Evolutionary conservation across 2,329 filamentous ascomycete genomes (phyloP), one percentile per base, ranked within the genome.

Genomic region (Fusarium heterosporum): DNA sequence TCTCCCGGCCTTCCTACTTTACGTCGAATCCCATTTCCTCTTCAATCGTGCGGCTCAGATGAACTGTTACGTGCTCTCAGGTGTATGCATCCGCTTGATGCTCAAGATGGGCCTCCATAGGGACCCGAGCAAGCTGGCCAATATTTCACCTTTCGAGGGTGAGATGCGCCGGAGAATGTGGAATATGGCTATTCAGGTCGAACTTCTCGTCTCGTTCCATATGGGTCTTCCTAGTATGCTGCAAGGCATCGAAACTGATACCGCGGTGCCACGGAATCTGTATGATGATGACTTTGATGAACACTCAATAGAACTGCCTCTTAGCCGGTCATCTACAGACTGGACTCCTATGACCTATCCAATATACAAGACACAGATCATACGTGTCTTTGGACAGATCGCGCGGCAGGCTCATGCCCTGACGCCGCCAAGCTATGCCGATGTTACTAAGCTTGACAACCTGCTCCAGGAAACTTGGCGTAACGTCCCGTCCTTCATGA

Each of bases 161-260:
- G 85, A 87, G 75, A 85, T 86, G 81, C 79, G 83, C 13, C 78
- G 83, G 30, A 78, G 84, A 14, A 74, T 84, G 68, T 87, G 85
- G 85, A 82, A 83, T 64, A 78, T 86, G 64, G 80, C 82, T 4
- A 75, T 80, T 26, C 87, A 89, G 71, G 81, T 90, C 45, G 90
- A 92, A 71, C 76, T 89, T 4, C 76, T 91, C 6, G 87, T 89
- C 26, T 86, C 87, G 3, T 90, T 90, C 71, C 89, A 91, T 71
- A 83, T 90, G 61, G 89, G 89, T 3, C 79, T 92, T 53, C 90
- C 90, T 4, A 84, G 84, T 71, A 89, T 91, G 86, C 81, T 90
- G 42, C 83, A 87, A 56, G 81, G 83, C 25, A 84, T 89, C 34
- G 88, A 90, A 61, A 86, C 83, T 45, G 90, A 92, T 71, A 89